Evolutionary conservation across 2,329 filamentous ascomycete genomes (phyloP).

Genomic region (Macrophomina tecta): DNA sequence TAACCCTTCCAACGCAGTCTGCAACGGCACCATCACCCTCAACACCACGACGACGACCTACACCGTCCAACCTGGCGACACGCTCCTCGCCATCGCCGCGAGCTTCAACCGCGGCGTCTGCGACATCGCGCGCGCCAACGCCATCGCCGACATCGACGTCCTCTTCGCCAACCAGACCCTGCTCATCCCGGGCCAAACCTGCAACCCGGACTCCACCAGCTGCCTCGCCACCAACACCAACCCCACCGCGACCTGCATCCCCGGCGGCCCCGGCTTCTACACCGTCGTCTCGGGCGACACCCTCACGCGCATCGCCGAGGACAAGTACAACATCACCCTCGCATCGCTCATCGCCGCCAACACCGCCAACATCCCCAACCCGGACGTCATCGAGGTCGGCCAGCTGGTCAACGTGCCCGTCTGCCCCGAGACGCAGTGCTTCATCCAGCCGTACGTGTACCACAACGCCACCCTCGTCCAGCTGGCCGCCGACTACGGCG

Average conservation of each 20-base stretch:
- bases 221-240: slow-evolving; percentile 28
- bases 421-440: slow-evolving; percentile 33
- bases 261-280: slow-evolving; percentile 34
- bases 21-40: slow-evolving; percentile 7
- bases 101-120: background rate
- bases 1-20: background rate
- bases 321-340: slow-evolving; percentile 36
- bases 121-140: slow-evolving; percentile 29
- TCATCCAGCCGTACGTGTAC: slow-evolving; percentile 33
- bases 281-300: slow-evolving; percentile 33
- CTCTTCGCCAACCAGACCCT: background rate
- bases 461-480: slow-evolving; percentile 34
- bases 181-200: slow-evolving; percentile 24
- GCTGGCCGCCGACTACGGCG: slow-evolving; percentile 31
- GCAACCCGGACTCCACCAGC: slow-evolving; percentile 34
- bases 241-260: slow-evolving; percentile 33
- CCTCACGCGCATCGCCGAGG: slow-evolving; percentile 32
- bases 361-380: slow-evolving; percentile 32
- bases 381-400: slow-evolving; percentile 31
- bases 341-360: slow-evolving; percentile 33
- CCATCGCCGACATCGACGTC: slow-evolving; percentile 40
- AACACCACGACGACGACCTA: slow-evolving; percentile 3
- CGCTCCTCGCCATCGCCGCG: background rate
- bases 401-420: slow-evolving; percentile 36
- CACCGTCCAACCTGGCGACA: background rate